Percentiles rank a stretch among this genome's conserved stretches.
Evolutionary conservation across 164 flowering plant genomes (phyloP).

Genomic region (Vitis rotundifolia): DNA sequence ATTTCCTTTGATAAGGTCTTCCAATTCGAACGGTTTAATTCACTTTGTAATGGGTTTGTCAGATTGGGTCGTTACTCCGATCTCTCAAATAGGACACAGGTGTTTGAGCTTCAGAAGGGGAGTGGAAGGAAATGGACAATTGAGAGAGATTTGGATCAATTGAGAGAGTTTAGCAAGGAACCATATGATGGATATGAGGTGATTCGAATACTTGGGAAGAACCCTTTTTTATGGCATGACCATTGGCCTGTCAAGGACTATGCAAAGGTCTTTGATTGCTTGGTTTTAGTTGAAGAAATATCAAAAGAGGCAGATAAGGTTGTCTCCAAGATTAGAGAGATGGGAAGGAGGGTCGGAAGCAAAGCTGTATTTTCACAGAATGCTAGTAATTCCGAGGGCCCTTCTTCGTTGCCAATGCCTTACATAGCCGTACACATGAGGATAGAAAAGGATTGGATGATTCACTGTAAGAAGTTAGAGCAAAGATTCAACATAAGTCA

Average conservation of each 20-base stretch:
- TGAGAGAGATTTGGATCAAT: conserved; percentile 80
- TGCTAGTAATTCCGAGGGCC: conserved; percentile 1
- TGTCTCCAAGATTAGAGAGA: conserved; percentile 63
- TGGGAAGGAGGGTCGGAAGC: conserved; percentile 29
- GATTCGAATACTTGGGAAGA: conserved; percentile 73
- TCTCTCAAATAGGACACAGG: conserved; percentile 38
- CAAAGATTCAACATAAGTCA: conserved; percentile 54
- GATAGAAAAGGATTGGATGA: conserved; percentile 98
- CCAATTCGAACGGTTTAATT: conserved; percentile 70
- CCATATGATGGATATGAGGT: conserved; percentile 55
- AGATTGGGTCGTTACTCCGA: conserved; percentile 62
- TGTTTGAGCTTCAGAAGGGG: conserved; percentile 67
- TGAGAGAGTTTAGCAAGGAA: conserved; percentile 40
- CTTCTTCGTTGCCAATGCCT: conserved; percentile 28
- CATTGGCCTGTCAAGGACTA: conserved; percentile 95
- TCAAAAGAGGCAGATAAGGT: conserved; percentile 70
- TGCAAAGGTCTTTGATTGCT: conserved; percentile 80
- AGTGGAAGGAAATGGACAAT: conserved; percentile 92
- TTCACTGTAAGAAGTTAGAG: conserved; percentile 92
- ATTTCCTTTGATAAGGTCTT: conserved; percentile 82
- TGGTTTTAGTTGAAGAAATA: conserved; percentile 79
- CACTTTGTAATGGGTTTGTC: conserved; percentile 78
- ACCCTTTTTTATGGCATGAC: conserved; percentile 97
- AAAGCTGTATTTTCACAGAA: conserved; percentile 10
- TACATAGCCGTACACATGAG: conserved; percentile 97